phyloP scores from a whole-genome alignment of 1,139 yeast species.

The Yamadazyma mexicana region DNA sequence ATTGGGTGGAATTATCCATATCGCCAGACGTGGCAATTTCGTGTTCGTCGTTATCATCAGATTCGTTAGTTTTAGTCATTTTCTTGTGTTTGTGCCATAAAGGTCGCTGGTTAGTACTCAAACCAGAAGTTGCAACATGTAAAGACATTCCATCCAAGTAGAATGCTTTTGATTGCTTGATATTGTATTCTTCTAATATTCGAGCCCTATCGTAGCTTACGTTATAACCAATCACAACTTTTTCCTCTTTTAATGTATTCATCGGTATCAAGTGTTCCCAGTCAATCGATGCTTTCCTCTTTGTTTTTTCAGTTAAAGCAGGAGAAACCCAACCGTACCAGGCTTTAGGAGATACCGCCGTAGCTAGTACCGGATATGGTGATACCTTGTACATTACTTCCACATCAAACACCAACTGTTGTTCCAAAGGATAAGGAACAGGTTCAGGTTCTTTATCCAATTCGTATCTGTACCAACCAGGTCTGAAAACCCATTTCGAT shows the following conservation, averaged over 20 bases:
- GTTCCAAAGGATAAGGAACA: conserved; percentile 69
- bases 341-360: conserved; percentile 74
- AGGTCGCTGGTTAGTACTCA: conserved; percentile 89
- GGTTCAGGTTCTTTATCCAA: conserved; percentile 49
- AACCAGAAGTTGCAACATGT: conserved; percentile 88
- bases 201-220: conserved; percentile 90
- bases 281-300: conserved; percentile 24
- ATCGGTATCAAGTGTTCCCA: conserved; percentile 76
- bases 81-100: conserved; percentile 69
- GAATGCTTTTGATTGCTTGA: conserved; percentile 68
- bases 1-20: conserved; percentile 5
- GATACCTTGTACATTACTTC: conserved; percentile 81
- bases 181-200: conserved; percentile 76
- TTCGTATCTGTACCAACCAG: conserved; percentile 87
- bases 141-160: conserved; percentile 90
- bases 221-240: conserved; percentile 83
- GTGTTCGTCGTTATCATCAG: conserved; percentile 25
- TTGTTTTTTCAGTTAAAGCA: conserved; percentile 38
- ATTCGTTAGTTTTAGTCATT: conserved; percentile 17
- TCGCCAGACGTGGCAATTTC: conserved; percentile 17
- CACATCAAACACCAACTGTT: conserved; percentile 79
- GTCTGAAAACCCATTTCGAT: conserved; percentile 48
- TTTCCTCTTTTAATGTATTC: conserved; percentile 47
- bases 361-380: conserved; percentile 76
- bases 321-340: conserved; percentile 99